Percentiles rank a stretch among this genome's conserved stretches.
These are phyloP conservation scores for Pythium aquatile DNA, from an alignment of 352 stramenopile species.

Conservation along the genomic window DNA sequence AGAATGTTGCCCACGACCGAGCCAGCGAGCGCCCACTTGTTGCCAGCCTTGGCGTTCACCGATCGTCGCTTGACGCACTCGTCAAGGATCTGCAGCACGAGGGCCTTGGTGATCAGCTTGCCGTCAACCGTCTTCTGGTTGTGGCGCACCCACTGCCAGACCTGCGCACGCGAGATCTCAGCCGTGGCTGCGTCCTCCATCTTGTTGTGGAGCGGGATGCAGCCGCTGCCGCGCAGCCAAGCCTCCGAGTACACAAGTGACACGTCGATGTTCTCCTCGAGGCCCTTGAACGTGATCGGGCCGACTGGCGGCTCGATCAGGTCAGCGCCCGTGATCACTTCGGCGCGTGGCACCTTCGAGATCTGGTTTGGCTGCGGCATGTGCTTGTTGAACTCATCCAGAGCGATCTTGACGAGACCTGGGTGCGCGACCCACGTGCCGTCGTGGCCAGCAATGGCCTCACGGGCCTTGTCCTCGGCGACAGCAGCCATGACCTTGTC, in stretches of 20 bases:
- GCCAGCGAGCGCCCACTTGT: constrained; percentile 68
- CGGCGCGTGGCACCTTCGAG: constrained; percentile 48
- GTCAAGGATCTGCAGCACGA: constrained; percentile 62
- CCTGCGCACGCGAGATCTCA: constrained; percentile 93
- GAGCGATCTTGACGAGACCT: constrained; percentile 90
- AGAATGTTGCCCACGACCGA: constrained; percentile 70
- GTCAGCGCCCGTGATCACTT: constrained; percentile 55
- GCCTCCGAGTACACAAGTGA: constrained; percentile 94
- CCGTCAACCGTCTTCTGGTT: constrained; percentile 64
- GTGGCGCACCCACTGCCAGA: constrained; percentile 92
- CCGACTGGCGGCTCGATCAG: constrained; percentile 62
- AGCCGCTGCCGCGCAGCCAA: constrained; percentile 92
- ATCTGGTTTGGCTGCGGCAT: constrained; percentile 94
- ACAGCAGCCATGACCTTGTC: constrained; percentile 89
- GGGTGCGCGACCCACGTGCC: constrained; percentile 96
- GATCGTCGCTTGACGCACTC: constrained; percentile 63
- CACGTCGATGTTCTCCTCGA: constrained; percentile 91
- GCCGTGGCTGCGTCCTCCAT: constrained; percentile 96
- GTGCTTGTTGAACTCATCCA: constrained; percentile 93
- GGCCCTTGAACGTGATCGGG: constrained; percentile 79
- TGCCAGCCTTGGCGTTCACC: constrained; percentile 35
- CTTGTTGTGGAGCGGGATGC: constrained; percentile 93
- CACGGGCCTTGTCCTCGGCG: constrained; percentile 89
- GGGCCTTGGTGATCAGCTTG: constrained; percentile 60
- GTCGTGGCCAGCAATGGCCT: constrained; percentile 92